phyloP scores from a whole-genome alignment of 768 basidiomycete species.

The Trametes punicea region DNA sequence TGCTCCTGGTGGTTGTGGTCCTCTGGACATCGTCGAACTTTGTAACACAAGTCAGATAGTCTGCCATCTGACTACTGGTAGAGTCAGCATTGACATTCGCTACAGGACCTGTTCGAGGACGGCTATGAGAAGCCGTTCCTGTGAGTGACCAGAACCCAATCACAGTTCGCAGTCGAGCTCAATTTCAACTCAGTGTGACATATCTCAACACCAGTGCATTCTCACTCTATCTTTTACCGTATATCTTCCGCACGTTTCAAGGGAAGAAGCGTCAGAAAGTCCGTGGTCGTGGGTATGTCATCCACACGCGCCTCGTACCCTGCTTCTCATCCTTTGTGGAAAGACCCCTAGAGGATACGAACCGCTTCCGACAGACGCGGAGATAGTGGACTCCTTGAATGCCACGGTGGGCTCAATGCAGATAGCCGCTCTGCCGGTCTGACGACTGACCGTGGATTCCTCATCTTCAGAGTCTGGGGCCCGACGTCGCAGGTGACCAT shows the following conservation, averaged over 20 bases:
- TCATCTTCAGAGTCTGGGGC: constrained; percentile 10
- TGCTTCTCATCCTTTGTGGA: neutral
- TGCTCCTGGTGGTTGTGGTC: constrained; percentile 73
- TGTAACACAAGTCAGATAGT: constrained; percentile 62
- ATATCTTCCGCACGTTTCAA: constrained; percentile 36
- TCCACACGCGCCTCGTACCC: neutral
- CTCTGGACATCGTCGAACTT: constrained; percentile 91
- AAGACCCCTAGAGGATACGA: constrained; percentile 27
- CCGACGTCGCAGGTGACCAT: constrained; percentile 5
- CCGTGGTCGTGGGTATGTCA: constrained; percentile 17
- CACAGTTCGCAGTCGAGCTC: neutral
- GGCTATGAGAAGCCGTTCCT: constrained; percentile 91
- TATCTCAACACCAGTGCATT: constrained; percentile 94
- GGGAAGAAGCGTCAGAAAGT: constrained; percentile 9
- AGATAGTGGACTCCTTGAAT: constrained; percentile 15
- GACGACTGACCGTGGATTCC: neutral
- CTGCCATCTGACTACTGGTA: neutral
- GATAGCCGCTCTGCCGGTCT: too few relatives aligned
- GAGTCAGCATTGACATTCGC: neutral
- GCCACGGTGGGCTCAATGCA: too few relatives aligned
- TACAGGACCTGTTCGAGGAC: constrained; percentile 45
- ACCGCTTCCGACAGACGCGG: constrained; percentile 27
- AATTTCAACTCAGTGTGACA: constrained; percentile 54
- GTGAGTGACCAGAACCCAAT: constrained; percentile 39
- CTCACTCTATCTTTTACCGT: constrained; percentile 73